Conservation (phyloP, 2,329 filamentous ascomycete genomes). For the Rosellinia necatrix region DNA sequence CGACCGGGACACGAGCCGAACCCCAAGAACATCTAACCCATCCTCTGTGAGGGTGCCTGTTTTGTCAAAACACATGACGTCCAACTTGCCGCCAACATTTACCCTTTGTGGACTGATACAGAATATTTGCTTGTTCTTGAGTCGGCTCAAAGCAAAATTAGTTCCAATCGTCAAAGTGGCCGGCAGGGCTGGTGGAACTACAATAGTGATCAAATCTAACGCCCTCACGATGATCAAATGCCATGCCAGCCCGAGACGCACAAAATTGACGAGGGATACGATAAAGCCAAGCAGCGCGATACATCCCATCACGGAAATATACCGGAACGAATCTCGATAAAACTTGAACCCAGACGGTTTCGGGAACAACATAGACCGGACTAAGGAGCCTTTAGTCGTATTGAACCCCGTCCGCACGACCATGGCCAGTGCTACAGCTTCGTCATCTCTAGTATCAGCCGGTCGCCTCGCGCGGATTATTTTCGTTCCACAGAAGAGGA, state of each 20-base stretch:
- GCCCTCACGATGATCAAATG: slow-evolving; percentile 90
- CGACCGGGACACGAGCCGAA: slow-evolving; percentile 73
- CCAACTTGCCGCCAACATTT: slow-evolving; percentile 93
- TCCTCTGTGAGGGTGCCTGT: slow-evolving; percentile 98
- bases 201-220: slow-evolving; percentile 94
- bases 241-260: slow-evolving; percentile 82
- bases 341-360: slow-evolving; percentile 99
- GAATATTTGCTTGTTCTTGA: slow-evolving; percentile 91
- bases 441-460: slow-evolving; percentile 82
- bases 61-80: slow-evolving; percentile 98
- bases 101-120: slow-evolving; percentile 97
- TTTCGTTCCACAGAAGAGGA: slow-evolving; percentile 93
- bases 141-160: slow-evolving; percentile 85
- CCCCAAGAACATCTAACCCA: slow-evolving; percentile 88
- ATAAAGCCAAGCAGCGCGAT: slow-evolving; percentile 87
- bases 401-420: slow-evolving; percentile 95
- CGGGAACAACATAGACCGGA: slow-evolving; percentile 97
- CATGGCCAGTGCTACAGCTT: slow-evolving; percentile 88
- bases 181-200: slow-evolving; percentile 91
- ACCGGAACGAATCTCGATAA: slow-evolving; percentile 95
- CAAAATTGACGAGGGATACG: slow-evolving; percentile 90
- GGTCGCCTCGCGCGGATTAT: slow-evolving; percentile 89
- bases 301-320: slow-evolving; percentile 93
- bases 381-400: slow-evolving; percentile 93
- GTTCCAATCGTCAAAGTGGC: slow-evolving; percentile 96